A percentile compares a stretch with the other conserved stretches of the same genome.
Conservation (phyloP, 73 alveolate species). For the Tetrahymena elliotti region DNA sequence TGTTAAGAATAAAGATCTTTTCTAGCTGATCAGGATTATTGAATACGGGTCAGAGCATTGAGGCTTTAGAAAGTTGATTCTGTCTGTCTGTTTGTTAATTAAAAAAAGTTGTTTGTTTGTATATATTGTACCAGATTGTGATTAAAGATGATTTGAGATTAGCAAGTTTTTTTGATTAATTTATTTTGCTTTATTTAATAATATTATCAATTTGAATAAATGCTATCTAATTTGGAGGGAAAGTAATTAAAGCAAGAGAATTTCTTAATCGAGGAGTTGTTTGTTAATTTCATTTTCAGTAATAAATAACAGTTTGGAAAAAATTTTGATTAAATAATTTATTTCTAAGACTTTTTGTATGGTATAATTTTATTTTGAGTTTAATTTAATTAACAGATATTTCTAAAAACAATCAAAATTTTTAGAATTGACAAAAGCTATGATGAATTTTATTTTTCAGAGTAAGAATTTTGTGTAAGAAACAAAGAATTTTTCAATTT, state of each 20-base stretch:
- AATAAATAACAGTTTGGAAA: neutral
- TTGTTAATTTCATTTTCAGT: neutral
- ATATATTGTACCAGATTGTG: neutral
- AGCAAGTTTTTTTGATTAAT: too few relatives aligned
- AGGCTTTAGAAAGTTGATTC: neutral
- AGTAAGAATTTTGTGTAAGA: neutral
- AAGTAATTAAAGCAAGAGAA: neutral
- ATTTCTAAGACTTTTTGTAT: neutral
- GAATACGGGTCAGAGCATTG: slow-evolving; percentile 31
- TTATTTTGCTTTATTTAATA: too few relatives aligned
- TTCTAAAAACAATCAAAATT: neutral
- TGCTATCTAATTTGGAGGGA: neutral
- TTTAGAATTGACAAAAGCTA: too few relatives aligned
- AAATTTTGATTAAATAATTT: too few relatives aligned
- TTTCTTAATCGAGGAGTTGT: neutral
- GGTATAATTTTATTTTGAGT: neutral
- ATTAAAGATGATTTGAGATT: too few relatives aligned
- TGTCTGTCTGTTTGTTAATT: neutral
- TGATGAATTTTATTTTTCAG: neutral
- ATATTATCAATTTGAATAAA: too few relatives aligned
- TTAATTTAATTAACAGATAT: neutral
- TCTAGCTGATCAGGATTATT: slow-evolving; percentile 3
- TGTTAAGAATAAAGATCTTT: slow-evolving; percentile 21
- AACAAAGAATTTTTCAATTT: too few relatives aligned
- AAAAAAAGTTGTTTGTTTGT: neutral